A percentile compares a stretch with the other conserved stretches of the same genome.
Conservation (phyloP, 768 basidiomycete genomes). For the Phlebiopsis gigantea region DNA sequence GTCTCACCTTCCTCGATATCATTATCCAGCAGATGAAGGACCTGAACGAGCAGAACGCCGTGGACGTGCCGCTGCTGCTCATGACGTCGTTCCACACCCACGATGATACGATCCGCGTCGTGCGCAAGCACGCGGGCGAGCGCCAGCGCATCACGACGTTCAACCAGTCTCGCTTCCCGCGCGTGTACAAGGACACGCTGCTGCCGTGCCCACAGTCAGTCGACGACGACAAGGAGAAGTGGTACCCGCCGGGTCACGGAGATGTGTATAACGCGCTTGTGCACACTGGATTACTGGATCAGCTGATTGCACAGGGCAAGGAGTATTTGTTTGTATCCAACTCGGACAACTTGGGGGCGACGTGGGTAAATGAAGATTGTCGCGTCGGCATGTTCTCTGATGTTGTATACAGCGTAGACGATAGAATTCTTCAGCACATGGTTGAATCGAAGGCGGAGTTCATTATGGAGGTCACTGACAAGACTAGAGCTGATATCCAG, state of each 20-base stretch:
- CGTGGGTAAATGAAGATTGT: slow-evolving; percentile 29
- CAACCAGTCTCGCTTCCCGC: slow-evolving; percentile 72
- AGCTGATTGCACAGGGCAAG: slow-evolving; percentile 64
- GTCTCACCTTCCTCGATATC: slow-evolving; percentile 65
- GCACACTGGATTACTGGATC: slow-evolving; percentile 71
- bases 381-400: not conserved
- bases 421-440: slow-evolving; percentile 64
- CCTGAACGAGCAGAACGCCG: slow-evolving; percentile 53
- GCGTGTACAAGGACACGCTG: slow-evolving; percentile 64
- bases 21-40: slow-evolving; percentile 65
- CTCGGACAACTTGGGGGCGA: slow-evolving; percentile 71
- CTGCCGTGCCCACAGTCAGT: slow-evolving; percentile 56
- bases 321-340: slow-evolving; percentile 79
- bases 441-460: slow-evolving; percentile 60
- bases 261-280: slow-evolving; percentile 67
- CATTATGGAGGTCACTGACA: slow-evolving; percentile 76
- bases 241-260: slow-evolving; percentile 78
- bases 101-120: slow-evolving; percentile 71
- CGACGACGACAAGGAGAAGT: slow-evolving; percentile 58
- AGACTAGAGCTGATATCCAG: slow-evolving; percentile 75
- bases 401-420: slow-evolving; percentile 47
- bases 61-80: slow-evolving; percentile 73
- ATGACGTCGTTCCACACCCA: slow-evolving; percentile 84
- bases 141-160: slow-evolving; percentile 68
- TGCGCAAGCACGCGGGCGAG: slow-evolving; percentile 78